Evolutionary conservation across 208 protist genomes (phyloP).

Genomic region (Naegleria gruberi): DNA sequence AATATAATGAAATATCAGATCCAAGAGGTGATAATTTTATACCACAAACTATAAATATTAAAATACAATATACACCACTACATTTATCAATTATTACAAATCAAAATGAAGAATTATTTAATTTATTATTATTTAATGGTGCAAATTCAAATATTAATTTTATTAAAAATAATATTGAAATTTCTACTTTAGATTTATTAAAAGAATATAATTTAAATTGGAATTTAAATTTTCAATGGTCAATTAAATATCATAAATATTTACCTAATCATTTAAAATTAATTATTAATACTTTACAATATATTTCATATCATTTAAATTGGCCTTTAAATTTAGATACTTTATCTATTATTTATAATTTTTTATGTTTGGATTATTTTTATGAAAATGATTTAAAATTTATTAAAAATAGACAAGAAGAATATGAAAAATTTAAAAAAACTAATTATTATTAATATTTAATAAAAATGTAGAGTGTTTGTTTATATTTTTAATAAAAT

Average conservation of each 20-base stretch:
- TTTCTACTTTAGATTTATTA: not conserved
- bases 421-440: not conserved
- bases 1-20: not conserved
- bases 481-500: too few species aligned
- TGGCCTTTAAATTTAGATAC: not conserved
- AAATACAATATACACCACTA: not conserved
- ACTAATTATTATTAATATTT: too few species aligned
- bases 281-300: not conserved
- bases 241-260: not conserved
- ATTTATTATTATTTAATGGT: not conserved
- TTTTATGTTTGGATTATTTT: not conserved
- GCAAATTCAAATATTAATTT: not conserved
- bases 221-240: not conserved
- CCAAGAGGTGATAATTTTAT: not conserved
- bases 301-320: not conserved
- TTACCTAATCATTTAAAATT: not conserved
- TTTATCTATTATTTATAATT: not conserved
- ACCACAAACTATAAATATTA: not conserved
- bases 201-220: not conserved
- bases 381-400: not conserved
- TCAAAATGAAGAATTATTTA: not conserved
- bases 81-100: not conserved
- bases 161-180: not conserved
- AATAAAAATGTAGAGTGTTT: too few species aligned
- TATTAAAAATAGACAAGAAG: not conserved